Evolutionary conservation across 2,329 filamentous ascomycete genomes (phyloP), one percentile per base, ranked within the genome.

Genomic region (Elsinoe fawcettii): DNA sequence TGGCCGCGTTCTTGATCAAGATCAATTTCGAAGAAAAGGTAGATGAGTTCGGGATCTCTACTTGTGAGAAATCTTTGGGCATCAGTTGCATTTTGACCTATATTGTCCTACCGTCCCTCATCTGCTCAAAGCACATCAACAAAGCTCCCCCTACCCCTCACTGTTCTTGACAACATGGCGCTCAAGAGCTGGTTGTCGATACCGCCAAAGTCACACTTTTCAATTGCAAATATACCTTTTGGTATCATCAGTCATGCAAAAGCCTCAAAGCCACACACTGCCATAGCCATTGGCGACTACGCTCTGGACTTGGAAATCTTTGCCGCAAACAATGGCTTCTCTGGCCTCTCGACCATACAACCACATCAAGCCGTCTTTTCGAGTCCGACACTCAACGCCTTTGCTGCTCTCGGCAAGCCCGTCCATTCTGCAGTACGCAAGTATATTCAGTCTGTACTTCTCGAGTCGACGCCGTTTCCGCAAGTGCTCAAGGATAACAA

Each of bases 211-310:
- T 85, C 80, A 58, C 82, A 84, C 65, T 90, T 90, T 72, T 88
- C 87, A 7, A 74, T 92, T 54, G 82, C 85, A 66, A 93, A 93
- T 68, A 85, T 93, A 56, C 88, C 88, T 1, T 92, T 92, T 66
- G 88, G 88, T 65, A 84, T 93, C 74, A 88, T 93, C 67, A 86
- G 83, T 27, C 86, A 85, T 0, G 62, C 76, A 2, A 70, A 75
- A 5, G 76, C 81, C 59, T 65, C 76, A 9, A 76, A 76, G 23
- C 85, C 78, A 1, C 83, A 84, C 25, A 79, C 83, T 8, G 88
- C 86, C 12, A 73, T 88, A 59, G 87, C 87, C 8, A 86, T 93
- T 63, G 88, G 88, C 51, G 79, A 84, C 30, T 75, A 87, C 70
- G 86, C 82, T 0, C 73, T 93, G 44, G 86, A 92, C 63, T 76